Evolutionary conservation across 2,329 filamentous ascomycete species (phyloP).

Genomic region (Elsinoe necatrix): DNA sequence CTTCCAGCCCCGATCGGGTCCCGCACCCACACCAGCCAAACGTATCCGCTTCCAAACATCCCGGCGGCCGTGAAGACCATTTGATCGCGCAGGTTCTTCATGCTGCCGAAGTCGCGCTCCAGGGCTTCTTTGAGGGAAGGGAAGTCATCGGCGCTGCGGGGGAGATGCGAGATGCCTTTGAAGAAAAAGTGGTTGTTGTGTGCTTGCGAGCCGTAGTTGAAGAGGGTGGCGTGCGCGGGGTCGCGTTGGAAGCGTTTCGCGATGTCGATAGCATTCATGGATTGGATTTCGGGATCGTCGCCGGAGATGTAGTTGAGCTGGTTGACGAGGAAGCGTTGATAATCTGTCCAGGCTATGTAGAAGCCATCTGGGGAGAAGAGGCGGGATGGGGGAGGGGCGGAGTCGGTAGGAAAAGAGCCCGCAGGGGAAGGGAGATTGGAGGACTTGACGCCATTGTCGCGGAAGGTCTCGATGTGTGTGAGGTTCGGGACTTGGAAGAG

Average conservation of each 20-base stretch:
- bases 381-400: slow-evolving; percentile 29
- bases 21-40: slow-evolving; percentile 69
- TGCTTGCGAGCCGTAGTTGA: slow-evolving; percentile 96
- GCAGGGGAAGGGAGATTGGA: background rate
- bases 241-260: slow-evolving; percentile 68
- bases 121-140: slow-evolving; percentile 51
- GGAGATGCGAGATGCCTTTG: slow-evolving; percentile 31
- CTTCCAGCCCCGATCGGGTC: slow-evolving; percentile 29
- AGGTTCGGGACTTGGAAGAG: slow-evolving; percentile 17
- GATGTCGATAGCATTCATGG: slow-evolving; percentile 11
- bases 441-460: slow-evolving; percentile 8
- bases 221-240: slow-evolving; percentile 65
- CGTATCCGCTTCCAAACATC: slow-evolving; percentile 96
- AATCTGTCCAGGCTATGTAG: slow-evolving; percentile 70
- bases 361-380: slow-evolving; percentile 64
- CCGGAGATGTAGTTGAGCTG: slow-evolving; percentile 69
- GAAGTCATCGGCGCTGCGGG: slow-evolving; percentile 46
- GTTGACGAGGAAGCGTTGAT: slow-evolving; percentile 65
- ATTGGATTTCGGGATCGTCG: slow-evolving; percentile 25
- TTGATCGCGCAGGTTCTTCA: slow-evolving; percentile 72
- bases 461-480: slow-evolving; percentile 14
- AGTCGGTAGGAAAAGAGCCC: background rate
- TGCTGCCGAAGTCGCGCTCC: slow-evolving; percentile 64
- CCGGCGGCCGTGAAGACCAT: slow-evolving; percentile 70
- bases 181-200: slow-evolving; percentile 89